Conservation (phyloP, 805 yeast genomes). For the Lipomyces orientalis region DNA sequence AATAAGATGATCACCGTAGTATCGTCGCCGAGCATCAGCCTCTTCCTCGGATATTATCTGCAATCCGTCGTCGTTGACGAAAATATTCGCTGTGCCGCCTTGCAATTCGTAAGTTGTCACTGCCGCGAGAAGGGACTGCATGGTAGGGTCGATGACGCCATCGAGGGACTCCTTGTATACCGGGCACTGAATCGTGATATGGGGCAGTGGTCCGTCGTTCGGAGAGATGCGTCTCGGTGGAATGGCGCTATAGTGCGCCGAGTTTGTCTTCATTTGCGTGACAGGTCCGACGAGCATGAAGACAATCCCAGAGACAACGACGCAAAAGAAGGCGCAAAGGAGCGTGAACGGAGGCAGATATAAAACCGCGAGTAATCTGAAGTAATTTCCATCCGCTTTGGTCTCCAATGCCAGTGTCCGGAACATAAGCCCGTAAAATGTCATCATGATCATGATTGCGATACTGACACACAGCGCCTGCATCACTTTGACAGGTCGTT, state of each 20-base stretch:
- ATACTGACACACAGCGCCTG: constrained; percentile 18
- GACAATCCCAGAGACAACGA: constrained; percentile 22
- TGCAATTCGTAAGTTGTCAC: constrained; percentile 34
- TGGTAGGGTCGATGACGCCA: constrained; percentile 33
- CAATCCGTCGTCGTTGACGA: constrained; percentile 35
- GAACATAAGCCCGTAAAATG: constrained; percentile 26
- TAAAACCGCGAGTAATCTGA: constrained; percentile 15
- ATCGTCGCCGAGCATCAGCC: constrained; percentile 18
- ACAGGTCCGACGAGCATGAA: constrained; percentile 28
- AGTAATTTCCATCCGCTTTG: constrained; percentile 24
- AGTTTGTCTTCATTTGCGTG: constrained; percentile 24
- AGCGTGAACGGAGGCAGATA: constrained; percentile 21
- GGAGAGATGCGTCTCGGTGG: constrained; percentile 27
- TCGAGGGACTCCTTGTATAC: constrained; percentile 32
- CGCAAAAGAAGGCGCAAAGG: constrained; percentile 29
- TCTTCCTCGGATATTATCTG: constrained; percentile 28
- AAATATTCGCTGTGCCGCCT: constrained; percentile 31
- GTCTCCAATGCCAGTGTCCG: constrained; percentile 26
- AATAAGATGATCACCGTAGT: constrained; percentile 29
- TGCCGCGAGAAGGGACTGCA: constrained; percentile 29
- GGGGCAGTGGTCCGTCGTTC: constrained; percentile 22
- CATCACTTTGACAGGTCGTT: constrained; percentile 9
- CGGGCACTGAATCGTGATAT: constrained; percentile 33
- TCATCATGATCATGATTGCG: constrained; percentile 18
- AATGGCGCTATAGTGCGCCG: constrained; percentile 22